These are phyloP conservation scores for Leccinum olivaceopallidum DNA, from an alignment of 768 basidiomycete species.

Conservation along the genomic window DNA sequence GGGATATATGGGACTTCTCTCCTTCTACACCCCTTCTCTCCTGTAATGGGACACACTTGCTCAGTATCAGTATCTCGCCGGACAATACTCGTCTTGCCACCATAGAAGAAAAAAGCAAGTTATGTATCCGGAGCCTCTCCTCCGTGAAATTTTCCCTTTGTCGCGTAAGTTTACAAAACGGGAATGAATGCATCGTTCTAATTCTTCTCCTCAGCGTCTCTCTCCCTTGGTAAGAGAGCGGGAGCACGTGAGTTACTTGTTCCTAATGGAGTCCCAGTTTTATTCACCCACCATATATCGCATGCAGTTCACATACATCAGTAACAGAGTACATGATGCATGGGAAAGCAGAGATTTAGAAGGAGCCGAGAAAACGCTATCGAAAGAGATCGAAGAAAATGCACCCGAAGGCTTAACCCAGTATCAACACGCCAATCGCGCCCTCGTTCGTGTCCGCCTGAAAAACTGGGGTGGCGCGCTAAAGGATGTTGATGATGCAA, in stretches of 20 bases:
- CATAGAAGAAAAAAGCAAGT: not conserved
- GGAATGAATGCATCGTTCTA: not conserved
- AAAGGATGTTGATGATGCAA: slow-evolving; percentile 1
- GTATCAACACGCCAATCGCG: slow-evolving; percentile 16
- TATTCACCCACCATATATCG: not conserved
- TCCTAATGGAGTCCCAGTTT: not conserved
- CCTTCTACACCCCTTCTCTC: slow-evolving; percentile 4
- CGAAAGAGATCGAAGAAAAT: slow-evolving; percentile 12
- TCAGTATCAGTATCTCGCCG: slow-evolving; percentile 3
- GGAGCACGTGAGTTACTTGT: slow-evolving; percentile 9
- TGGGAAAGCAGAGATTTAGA: slow-evolving; percentile 13
- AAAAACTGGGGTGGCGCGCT: slow-evolving; percentile 8
- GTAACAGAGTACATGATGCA: not conserved
- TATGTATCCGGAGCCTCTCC: slow-evolving; percentile 4
- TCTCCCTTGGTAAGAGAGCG: not conserved
- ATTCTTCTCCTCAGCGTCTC: slow-evolving; percentile 7
- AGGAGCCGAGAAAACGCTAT: slow-evolving; percentile 8
- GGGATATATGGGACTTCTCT: slow-evolving; percentile 10
- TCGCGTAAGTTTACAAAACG: not conserved
- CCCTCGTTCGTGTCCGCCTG: slow-evolving; percentile 14
- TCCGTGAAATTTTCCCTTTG: not conserved
- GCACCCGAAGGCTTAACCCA: not conserved
- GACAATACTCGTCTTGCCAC: slow-evolving; percentile 7
- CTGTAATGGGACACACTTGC: not conserved
- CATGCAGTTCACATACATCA: slow-evolving; percentile 16